These are phyloP conservation scores for Cytospora piceicola DNA, from an alignment of 2,329 filamentous ascomycete genomes.

Conservation along the genomic window DNA sequence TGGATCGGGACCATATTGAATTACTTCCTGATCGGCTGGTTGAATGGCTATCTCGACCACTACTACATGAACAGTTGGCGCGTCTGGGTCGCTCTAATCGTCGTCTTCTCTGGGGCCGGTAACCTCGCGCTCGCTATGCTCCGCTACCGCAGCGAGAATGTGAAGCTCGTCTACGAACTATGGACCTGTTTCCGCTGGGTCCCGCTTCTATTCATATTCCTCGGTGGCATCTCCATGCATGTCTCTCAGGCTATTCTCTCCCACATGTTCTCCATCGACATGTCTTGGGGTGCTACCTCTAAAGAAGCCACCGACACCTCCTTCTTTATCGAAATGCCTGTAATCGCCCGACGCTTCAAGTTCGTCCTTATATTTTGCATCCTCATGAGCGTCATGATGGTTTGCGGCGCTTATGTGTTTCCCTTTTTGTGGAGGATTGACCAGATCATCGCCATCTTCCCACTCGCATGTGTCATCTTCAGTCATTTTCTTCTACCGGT, in stretches of 20 bases:
- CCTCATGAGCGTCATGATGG: slow-evolving; percentile 32
- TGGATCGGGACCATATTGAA: slow-evolving; percentile 75
- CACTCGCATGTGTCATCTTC: slow-evolving; percentile 17
- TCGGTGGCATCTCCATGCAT: slow-evolving; percentile 80
- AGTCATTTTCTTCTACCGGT: slow-evolving; percentile 18
- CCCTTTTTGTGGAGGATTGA: slow-evolving; percentile 33
- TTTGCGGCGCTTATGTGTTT: slow-evolving; percentile 38
- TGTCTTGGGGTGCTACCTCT: slow-evolving; percentile 82
- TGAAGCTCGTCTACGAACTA: slow-evolving; percentile 58
- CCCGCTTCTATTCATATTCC: slow-evolving; percentile 74
- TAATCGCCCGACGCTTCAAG: slow-evolving; percentile 53
- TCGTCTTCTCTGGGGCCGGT: slow-evolving; percentile 64
- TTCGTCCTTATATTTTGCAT: slow-evolving; percentile 40
- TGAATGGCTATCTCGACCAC: slow-evolving; percentile 76
- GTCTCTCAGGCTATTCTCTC: slow-evolving; percentile 77
- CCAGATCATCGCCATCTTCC: slow-evolving; percentile 19
- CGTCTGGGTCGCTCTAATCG: slow-evolving; percentile 78
- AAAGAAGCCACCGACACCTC: slow-evolving; percentile 82
- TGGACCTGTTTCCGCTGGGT: slow-evolving; percentile 75
- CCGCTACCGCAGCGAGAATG: slow-evolving; percentile 31
- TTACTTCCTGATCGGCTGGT: slow-evolving; percentile 78
- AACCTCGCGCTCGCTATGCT: not conserved
- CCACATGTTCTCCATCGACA: slow-evolving; percentile 85
- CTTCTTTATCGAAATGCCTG: slow-evolving; percentile 85
- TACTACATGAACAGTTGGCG: slow-evolving; percentile 80